Evolutionary conservation across 2,329 filamentous ascomycete genomes (phyloP), one percentile per base, ranked within the genome.

Genomic region (Diplodia corticola): DNA sequence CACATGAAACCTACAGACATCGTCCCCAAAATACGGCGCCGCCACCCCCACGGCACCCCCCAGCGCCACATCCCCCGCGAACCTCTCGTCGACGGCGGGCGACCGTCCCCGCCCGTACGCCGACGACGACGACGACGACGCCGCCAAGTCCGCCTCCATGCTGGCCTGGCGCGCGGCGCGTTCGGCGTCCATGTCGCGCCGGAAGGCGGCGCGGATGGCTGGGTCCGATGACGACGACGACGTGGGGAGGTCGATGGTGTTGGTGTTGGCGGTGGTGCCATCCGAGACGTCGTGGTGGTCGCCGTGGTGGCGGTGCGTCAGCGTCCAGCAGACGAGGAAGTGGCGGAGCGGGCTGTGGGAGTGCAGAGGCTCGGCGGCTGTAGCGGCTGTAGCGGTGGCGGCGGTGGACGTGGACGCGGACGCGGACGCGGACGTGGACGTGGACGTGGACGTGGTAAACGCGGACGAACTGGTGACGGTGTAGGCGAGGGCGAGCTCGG

Each of bases 251-350:
- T n/a, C n/a, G n/a, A n/a, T n/a, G n/a, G n/a, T n/a, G n/a, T n/a
- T n/a, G n/a, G n/a, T n/a, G n/a, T n/a, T n/a, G n/a, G n/a, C n/a
- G n/a, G n/a, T n/a, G n/a, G n/a, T n/a, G n/a, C n/a, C n/a, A n/a
- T n/a, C n/a, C n/a, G n/a, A n/a, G n/a, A n/a, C n/a, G n/a, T n/a
- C n/a, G n/a, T n/a, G 6, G 17, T 6, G 17, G 40, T 13, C 40
- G 37, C 7, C 15, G 40, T 44, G 40, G 55, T 46, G 55, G 33
- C 12, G 48, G 49, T 64, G 61, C 30, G 61, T 64, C 22, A 64
- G n/a, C 1, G 49, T 54, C 49, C 48, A 54, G 49, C 4, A 35
- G 2, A 44, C 61, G 6, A 64, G 13, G 48, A 64, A 54, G 33
- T 30, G 24, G 49, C 61, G 61, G 6, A 64, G 48, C 17, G 48